Evolutionary conservation across 2,329 filamentous ascomycete genomes (phyloP), one percentile per base, ranked within the genome.

Genomic region (Huntiella savannae): DNA sequence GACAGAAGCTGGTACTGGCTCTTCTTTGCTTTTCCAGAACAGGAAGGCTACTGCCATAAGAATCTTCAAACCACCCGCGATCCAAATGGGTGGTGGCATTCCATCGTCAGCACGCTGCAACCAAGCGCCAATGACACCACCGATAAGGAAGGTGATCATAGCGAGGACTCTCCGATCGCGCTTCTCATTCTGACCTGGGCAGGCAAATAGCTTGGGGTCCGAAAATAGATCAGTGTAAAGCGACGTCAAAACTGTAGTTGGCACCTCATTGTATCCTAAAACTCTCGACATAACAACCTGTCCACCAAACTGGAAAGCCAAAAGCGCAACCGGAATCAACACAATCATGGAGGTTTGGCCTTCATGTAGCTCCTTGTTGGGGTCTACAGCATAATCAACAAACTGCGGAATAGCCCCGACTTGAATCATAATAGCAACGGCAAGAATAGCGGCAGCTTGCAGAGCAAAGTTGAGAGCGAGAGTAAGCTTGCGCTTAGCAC

Each of bases 241-340:
- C 47, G 64, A 69, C n/a, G 70, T 74, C 35, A 73, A 55, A 7
- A 74, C 70, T 41, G 67, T 69, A 1, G 70, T 69, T 1, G 70
- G 70, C 39, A 73, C 58, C 55, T 73, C 70, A 47, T 67, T 68
- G 53, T 67, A 68, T 6, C 68, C 68, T 15, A 73, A 58, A 10
- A 63, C 56, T 13, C 70, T 61, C 33, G 63, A 67, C 33, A 60
- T 60, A 15, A 68, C 68, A 49, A 73, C 71, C 55, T 73, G 68
- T 37, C 69, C 68, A 3, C 67, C 69, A 41, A 62, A 63, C 53
- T 73, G 69, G 52, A 73, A 69, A 3, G 70, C 69, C 1, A 77
- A 59, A 28, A 70, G 61, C 1, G 56, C 61, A 6, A 72, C 56
- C 1, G 63, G 62, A 1, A 70, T 55, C 33, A 72, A 59, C 11